Conservation (phyloP, 2,329 filamentous ascomycete genomes). For the Pyrenochaeta sp. region DNA sequence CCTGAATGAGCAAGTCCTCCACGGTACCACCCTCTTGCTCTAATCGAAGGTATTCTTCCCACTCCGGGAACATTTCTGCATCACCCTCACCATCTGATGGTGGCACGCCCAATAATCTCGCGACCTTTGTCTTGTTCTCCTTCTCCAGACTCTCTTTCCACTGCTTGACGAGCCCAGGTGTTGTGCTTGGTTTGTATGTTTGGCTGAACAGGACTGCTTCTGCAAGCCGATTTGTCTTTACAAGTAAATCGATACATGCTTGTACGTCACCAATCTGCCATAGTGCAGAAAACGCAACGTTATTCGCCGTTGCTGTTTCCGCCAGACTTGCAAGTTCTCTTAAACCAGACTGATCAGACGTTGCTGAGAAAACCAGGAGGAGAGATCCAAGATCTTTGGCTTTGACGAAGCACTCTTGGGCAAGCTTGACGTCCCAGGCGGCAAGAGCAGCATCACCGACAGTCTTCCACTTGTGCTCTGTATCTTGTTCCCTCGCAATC, state of each 20-base stretch:
- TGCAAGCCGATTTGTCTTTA: slow-evolving; percentile 78
- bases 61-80: slow-evolving; percentile 92
- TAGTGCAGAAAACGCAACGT: slow-evolving; percentile 88
- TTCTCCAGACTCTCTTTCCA: slow-evolving; percentile 91
- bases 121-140: slow-evolving; percentile 83
- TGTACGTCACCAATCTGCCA: slow-evolving; percentile 88
- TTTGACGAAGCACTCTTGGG: slow-evolving; percentile 90
- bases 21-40: slow-evolving; percentile 74
- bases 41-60: slow-evolving; percentile 86
- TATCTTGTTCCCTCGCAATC: slow-evolving; percentile 82
- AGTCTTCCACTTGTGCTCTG: slow-evolving; percentile 98
- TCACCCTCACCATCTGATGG: slow-evolving; percentile 68
- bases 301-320: slow-evolving; percentile 79
- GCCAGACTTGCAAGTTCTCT: slow-evolving; percentile 77
- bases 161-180: slow-evolving; percentile 70
- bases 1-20: slow-evolving; percentile 44
- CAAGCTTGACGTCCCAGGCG: slow-evolving; percentile 86
- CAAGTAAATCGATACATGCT: slow-evolving; percentile 80
- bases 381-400: slow-evolving; percentile 91
- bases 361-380: slow-evolving; percentile 87
- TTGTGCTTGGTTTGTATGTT: slow-evolving; percentile 88
- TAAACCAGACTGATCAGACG: slow-evolving; percentile 79
- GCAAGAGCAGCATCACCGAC: slow-evolving; percentile 90
- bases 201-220: slow-evolving; percentile 93
- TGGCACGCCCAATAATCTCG: slow-evolving; percentile 82